These are phyloP conservation scores for Alternaria ethzedia DNA, from an alignment of 2,329 filamentous ascomycete genomes.

Conservation along the genomic window DNA sequence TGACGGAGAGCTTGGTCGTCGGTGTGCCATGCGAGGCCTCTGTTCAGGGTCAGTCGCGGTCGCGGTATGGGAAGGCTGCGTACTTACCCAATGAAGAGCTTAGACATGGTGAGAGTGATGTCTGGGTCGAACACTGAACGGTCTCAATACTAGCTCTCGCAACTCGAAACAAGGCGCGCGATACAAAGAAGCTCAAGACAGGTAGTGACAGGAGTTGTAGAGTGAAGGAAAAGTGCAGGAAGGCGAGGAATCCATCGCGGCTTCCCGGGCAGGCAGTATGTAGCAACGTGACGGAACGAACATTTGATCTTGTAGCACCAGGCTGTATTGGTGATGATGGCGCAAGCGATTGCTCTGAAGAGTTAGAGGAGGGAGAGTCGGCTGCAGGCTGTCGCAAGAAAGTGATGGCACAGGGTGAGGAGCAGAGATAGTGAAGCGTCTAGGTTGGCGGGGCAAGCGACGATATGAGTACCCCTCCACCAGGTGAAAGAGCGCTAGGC, in stretches of 20 bases:
- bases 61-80: not conserved
- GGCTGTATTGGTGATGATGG: conserved; percentile 32
- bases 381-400: conserved; percentile 25
- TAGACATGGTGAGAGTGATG: conserved; percentile 70
- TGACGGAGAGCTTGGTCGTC: conserved; percentile 84
- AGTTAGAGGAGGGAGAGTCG: conserved; percentile 16
- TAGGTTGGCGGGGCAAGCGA: conserved; percentile 41
- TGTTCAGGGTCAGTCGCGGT: conserved; percentile 49
- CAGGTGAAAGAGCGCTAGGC: conserved; percentile 39
- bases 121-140: conserved; percentile 45
- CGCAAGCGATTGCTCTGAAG: conserved; percentile 28
- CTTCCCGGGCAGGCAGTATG: conserved; percentile 34
- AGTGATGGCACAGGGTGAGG: conserved; percentile 18
- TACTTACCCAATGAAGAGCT: conserved; percentile 91
- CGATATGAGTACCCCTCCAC: conserved; percentile 38
- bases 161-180: conserved; percentile 31
- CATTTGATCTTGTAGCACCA: conserved; percentile 46
- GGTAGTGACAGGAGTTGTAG: conserved; percentile 24
- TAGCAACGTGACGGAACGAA: conserved; percentile 49
- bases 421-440: conserved; percentile 33
- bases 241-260: conserved; percentile 39
- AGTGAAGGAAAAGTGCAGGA: conserved; percentile 24
- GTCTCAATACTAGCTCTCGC: conserved; percentile 49
- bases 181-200: conserved; percentile 38
- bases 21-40: conserved; percentile 98